A percentile compares a stretch with the other conserved stretches of the same genome.
phyloP scores from a whole-genome alignment of 1,284 basidiomycete genomes.

The Cutaneotrichosporon mucoides region DNA sequence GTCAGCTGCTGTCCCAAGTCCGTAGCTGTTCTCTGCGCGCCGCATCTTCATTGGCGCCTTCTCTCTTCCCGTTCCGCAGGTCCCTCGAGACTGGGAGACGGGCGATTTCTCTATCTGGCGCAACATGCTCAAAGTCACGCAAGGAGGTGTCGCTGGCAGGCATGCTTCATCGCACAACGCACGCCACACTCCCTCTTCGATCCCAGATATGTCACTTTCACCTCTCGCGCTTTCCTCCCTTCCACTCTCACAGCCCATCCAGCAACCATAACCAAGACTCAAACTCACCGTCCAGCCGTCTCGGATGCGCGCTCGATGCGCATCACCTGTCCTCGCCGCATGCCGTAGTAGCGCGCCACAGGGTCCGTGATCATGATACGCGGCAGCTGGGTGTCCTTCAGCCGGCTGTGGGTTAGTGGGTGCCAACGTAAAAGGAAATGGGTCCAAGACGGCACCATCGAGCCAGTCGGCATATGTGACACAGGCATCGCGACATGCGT shows the following conservation, averaged over 20 bases:
- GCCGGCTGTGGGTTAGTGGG: slow-evolving; percentile 59
- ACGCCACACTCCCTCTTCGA: too few relatives aligned
- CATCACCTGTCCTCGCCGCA: slow-evolving; percentile 92
- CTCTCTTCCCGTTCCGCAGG: not conserved
- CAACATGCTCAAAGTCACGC: too few relatives aligned
- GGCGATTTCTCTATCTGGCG: too few relatives aligned
- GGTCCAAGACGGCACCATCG: too few relatives aligned
- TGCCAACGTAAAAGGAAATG: not conserved
- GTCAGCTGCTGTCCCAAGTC: not conserved
- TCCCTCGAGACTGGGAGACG: too few relatives aligned
- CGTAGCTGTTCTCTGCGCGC: not conserved
- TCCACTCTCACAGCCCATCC: not conserved
- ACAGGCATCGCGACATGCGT: not conserved
- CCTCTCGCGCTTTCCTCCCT: not conserved
- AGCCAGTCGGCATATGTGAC: too few relatives aligned
- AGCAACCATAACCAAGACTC: not conserved
- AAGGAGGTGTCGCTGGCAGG: too few relatives aligned
- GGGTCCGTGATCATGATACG: slow-evolving; percentile 95
- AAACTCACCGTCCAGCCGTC: slow-evolving; percentile 77
- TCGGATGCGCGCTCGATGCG: slow-evolving; percentile 97
- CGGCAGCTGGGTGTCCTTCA: slow-evolving; percentile 97
- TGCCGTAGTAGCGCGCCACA: slow-evolving; percentile 94
- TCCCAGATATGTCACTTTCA: not conserved
- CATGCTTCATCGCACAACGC: too few relatives aligned
- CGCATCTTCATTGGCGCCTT: too few relatives aligned